phyloP scores from a whole-genome alignment of 495 filamentous ascomycete genomes.

The Aspergillus hancockii region DNA sequence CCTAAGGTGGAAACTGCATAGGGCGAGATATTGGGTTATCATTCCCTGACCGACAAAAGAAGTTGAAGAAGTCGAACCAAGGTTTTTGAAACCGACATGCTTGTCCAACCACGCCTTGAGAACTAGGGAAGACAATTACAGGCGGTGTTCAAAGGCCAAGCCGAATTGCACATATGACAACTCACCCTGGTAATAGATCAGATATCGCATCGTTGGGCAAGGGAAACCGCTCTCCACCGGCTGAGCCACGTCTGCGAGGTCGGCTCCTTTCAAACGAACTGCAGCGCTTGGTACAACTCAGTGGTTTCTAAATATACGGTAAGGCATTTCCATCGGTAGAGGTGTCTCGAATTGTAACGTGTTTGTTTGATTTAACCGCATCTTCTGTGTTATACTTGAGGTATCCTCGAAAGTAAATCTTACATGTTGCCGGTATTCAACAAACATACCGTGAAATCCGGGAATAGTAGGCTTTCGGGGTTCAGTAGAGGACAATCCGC shows the following conservation, averaged over 20 bases:
- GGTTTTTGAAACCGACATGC: background rate
- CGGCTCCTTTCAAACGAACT: background rate
- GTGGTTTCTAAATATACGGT: background rate
- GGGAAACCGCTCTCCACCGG: background rate
- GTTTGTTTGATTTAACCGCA: background rate
- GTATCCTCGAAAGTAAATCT: no score
- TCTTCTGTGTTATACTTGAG: no score
- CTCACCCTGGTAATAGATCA: background rate
- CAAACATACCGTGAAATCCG: no score
- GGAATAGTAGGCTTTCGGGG: no score
- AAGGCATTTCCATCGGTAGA: background rate
- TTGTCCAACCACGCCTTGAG: background rate
- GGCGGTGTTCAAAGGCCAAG: background rate
- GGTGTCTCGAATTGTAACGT: background rate
- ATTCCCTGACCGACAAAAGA: background rate
- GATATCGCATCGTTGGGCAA: background rate
- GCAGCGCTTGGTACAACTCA: background rate
- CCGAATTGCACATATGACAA: background rate
- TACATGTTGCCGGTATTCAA: no score
- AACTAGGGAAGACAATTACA: background rate
- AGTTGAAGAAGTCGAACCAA: background rate
- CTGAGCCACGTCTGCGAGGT: background rate
- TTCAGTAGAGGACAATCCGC: no score
- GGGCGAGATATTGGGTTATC: background rate
- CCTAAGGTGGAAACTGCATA: no score